These are phyloP conservation scores for Straminergon stramineum DNA, from an alignment of 225 moss, liverwort and hornwort genomes.

Conservation along the genomic window DNA sequence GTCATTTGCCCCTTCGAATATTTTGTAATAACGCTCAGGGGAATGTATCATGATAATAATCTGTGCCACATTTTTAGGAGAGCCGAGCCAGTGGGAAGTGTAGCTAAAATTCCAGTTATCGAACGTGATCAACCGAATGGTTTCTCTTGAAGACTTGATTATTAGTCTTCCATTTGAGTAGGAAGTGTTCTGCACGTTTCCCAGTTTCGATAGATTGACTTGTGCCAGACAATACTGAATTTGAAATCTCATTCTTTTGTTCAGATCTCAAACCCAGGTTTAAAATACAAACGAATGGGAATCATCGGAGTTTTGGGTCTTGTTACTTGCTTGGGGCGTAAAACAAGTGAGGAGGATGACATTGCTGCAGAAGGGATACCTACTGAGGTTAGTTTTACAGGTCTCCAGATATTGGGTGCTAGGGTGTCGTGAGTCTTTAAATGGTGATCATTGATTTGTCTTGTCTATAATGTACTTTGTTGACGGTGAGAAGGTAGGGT, in stretches of 20 bases:
- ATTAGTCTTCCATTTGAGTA: neutral
- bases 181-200: neutral
- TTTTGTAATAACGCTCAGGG: neutral
- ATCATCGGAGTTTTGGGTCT: slow-evolving; percentile 72
- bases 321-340: slow-evolving; percentile 56
- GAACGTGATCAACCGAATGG: neutral
- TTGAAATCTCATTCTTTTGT: neutral
- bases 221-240: neutral
- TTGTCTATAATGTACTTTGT: neutral
- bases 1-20: neutral
- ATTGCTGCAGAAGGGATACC: slow-evolving; percentile 14
- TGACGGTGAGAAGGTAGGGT: neutral
- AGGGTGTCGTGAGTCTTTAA: neutral
- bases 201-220: neutral
- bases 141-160: neutral
- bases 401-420: neutral
- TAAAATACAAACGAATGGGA: slow-evolving; percentile 85
- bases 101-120: neutral
- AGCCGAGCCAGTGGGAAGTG: neutral
- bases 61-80: neutral
- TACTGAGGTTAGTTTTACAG: slow-evolving; percentile 29
- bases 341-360: slow-evolving; percentile 19
- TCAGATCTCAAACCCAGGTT: slow-evolving; percentile 76
- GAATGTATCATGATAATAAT: neutral
- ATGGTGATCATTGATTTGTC: neutral